These are phyloP conservation scores for Viola odorata DNA, from an alignment of 345 rosid genomes.

Conservation along the genomic window DNA sequence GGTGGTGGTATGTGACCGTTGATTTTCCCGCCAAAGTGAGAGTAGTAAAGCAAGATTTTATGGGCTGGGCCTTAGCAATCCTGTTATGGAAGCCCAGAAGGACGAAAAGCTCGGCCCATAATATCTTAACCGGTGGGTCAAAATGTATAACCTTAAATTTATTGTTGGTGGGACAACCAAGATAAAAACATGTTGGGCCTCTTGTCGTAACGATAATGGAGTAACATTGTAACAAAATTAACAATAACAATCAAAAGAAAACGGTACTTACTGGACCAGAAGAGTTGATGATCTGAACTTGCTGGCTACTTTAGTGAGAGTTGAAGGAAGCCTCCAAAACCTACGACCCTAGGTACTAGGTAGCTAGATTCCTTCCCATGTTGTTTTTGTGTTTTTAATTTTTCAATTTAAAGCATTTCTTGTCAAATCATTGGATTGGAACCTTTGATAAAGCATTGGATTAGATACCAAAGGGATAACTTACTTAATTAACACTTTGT, in stretches of 20 bases:
- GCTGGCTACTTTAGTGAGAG: too few species aligned
- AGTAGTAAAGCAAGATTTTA: neutral
- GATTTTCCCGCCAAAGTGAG: slow-evolving; percentile 21
- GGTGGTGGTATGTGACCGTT: neutral
- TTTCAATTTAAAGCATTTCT: slow-evolving; percentile 15
- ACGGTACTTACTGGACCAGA: neutral
- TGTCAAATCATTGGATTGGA: slow-evolving; percentile 11
- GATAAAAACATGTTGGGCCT: too few species aligned
- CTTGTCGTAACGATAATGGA: too few species aligned
- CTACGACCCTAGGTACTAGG: slow-evolving; percentile 1
- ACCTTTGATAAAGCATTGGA: slow-evolving; percentile 29
- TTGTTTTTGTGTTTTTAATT: neutral
- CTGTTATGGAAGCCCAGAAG: too few species aligned
- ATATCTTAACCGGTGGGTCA: too few species aligned
- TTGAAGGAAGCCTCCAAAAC: slow-evolving; percentile 8
- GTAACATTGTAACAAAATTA: too few species aligned
- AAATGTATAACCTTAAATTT: too few species aligned
- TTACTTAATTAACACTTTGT: slow-evolving; percentile 24
- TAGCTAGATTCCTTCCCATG: slow-evolving; percentile 30
- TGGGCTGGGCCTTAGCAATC: neutral
- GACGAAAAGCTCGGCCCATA: too few species aligned
- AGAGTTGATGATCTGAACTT: neutral
- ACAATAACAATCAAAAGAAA: too few species aligned
- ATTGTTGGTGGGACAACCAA: too few species aligned
- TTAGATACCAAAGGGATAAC: slow-evolving; percentile 38